Evolutionary conservation across 345 rosid species (phyloP).

Genomic region (Citrus sp.): DNA sequence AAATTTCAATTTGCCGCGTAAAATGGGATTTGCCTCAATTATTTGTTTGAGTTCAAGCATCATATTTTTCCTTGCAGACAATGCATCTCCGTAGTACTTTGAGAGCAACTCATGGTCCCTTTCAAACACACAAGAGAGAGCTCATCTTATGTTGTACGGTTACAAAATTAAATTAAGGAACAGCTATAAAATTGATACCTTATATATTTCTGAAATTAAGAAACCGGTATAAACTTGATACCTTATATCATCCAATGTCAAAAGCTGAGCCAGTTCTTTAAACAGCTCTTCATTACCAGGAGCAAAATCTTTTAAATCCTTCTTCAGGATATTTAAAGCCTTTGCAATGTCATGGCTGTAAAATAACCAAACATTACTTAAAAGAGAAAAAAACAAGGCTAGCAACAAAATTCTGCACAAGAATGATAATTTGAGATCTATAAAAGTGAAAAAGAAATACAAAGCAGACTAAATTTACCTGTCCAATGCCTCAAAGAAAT

Average conservation of each 20-base stretch:
- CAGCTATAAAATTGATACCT: conserved; percentile 18
- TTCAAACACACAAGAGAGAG: conserved; percentile 9
- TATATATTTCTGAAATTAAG: conserved; percentile 11
- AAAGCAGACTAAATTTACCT: conserved; percentile 15
- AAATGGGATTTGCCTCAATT: conserved; percentile 43
- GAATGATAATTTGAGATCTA: background rate
- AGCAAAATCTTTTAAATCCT: conserved; percentile 40
- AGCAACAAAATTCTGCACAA: background rate
- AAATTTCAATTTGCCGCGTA: conserved; percentile 36
- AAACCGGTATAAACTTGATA: background rate
- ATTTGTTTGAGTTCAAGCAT: conserved; percentile 34
- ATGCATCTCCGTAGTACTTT: conserved; percentile 38
- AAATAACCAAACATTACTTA: background rate
- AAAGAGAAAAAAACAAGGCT: background rate
- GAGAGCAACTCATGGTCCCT: conserved; percentile 46
- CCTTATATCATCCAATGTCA: conserved; percentile 41
- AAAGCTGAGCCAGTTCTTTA: conserved; percentile 37
- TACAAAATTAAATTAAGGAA: background rate
- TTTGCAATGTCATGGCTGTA: conserved; percentile 30
- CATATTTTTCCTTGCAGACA: conserved; percentile 31
- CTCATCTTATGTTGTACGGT: background rate
- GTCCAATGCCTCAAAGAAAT: conserved; percentile 43
- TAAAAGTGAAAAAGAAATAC: background rate
- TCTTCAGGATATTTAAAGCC: conserved; percentile 37
- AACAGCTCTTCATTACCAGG: conserved; percentile 32